phyloP scores from a whole-genome alignment of 2,329 filamentous ascomycete genomes.

The Pestalotiopsis sp. region DNA sequence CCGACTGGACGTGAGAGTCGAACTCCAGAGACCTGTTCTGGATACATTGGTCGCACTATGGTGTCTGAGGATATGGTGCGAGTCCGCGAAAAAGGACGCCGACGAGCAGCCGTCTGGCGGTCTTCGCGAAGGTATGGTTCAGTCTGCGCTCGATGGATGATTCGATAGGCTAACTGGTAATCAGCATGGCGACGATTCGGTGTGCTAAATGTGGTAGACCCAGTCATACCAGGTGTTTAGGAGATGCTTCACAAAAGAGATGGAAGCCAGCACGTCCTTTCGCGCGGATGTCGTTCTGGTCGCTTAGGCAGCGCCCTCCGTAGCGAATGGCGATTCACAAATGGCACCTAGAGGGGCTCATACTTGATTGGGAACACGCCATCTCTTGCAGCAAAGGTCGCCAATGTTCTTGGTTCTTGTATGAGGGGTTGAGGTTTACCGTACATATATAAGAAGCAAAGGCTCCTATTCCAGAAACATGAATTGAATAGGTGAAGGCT shows the following conservation, averaged over 20 bases:
- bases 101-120: not conserved
- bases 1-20: not conserved
- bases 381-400: no score
- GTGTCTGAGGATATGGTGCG: not conserved
- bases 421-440: no score
- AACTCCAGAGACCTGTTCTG: not conserved
- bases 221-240: not conserved
- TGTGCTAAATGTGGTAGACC: not conserved
- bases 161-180: not conserved
- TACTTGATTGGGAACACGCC: no score
- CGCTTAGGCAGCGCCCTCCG: no score
- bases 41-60: conserved; percentile 1
- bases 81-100: not conserved
- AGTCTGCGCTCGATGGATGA: not conserved
- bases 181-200: not conserved
- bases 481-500: no score
- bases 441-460: no score
- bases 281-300: no score
- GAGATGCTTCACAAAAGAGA: not conserved
- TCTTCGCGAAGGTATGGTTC: not conserved
- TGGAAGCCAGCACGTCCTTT: no score
- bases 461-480: no score
- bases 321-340: no score
- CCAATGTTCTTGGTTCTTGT: no score
- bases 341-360: no score